phyloP scores from a whole-genome alignment of 805 yeast species.

The Candida lessepsii region DNA sequence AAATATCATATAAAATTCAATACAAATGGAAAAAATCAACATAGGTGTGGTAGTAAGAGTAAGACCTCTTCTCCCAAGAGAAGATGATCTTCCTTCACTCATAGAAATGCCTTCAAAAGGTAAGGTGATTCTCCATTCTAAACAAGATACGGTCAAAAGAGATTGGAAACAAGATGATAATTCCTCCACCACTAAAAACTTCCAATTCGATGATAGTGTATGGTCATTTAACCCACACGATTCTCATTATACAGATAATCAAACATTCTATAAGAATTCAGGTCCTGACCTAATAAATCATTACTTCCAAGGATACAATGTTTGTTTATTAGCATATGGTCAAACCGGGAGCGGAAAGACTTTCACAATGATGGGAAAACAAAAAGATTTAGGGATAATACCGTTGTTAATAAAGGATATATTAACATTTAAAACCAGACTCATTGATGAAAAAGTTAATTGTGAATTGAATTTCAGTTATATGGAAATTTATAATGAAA shows the following conservation, averaged over 20 bases:
- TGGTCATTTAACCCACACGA: conserved; percentile 19
- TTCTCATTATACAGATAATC: conserved; percentile 46
- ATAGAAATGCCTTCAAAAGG: conserved; percentile 31
- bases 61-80: conserved; percentile 43
- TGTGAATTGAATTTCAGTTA: conserved; percentile 52
- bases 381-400: conserved; percentile 32
- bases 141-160: background rate
- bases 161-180: conserved; percentile 1
- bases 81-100: conserved; percentile 22
- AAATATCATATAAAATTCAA: background rate
- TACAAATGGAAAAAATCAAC: background rate
- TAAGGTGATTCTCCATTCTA: conserved; percentile 10
- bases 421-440: conserved; percentile 39
- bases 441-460: conserved; percentile 37
- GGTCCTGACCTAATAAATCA: conserved; percentile 62
- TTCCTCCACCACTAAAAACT: conserved; percentile 5
- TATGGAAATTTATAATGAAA: conserved; percentile 77
- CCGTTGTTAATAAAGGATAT: conserved; percentile 51
- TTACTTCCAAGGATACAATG: conserved; percentile 39
- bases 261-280: conserved; percentile 47
- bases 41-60: conserved; percentile 54
- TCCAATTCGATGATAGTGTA: conserved; percentile 20
- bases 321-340: conserved; percentile 44
- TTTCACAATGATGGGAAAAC: conserved; percentile 42
- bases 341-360: conserved; percentile 46